phyloP scores from a whole-genome alignment of 257 asterid genomes.

The Henckelia pumila region DNA sequence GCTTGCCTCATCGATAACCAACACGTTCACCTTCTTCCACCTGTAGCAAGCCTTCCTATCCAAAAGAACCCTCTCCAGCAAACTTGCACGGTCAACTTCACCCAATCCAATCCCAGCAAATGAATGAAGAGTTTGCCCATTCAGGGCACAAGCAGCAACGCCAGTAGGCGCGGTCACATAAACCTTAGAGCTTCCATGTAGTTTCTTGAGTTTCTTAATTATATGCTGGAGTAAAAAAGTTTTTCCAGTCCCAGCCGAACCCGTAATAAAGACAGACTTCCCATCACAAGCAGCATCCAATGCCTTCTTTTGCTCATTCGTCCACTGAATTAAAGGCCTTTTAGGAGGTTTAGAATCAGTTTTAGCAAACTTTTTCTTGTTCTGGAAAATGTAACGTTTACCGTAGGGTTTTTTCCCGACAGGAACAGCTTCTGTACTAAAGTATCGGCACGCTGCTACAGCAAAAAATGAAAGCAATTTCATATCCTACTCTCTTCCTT shows the following conservation, averaged over 20 bases:
- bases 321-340: constrained; percentile 43
- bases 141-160: constrained; percentile 58
- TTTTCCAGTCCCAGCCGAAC: constrained; percentile 85
- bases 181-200: constrained; percentile 49
- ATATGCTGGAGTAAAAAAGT: constrained; percentile 49
- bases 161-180: constrained; percentile 80
- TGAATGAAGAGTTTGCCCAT: constrained; percentile 59
- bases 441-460: constrained; percentile 36
- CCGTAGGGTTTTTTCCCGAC: constrained; percentile 10
- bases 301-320: constrained; percentile 55
- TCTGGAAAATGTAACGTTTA: constrained; percentile 18
- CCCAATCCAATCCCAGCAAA: constrained; percentile 55
- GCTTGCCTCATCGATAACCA: constrained; percentile 70
- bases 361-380: constrained; percentile 25
- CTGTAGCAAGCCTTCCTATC: constrained; percentile 39
- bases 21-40: constrained; percentile 59
- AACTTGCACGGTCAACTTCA: constrained; percentile 28
- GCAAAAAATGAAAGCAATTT: constrained; percentile 41
- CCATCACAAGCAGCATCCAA: constrained; percentile 49
- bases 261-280: constrained; percentile 63
- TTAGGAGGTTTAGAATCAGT: constrained; percentile 21
- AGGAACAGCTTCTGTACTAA: constrained; percentile 37
- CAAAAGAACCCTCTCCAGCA: constrained; percentile 40
- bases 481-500: constrained; percentile 26
- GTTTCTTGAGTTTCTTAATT: constrained; percentile 43